Evolutionary conservation across 768 basidiomycete species (phyloP).

Genomic region (Termitomyces sp.): DNA sequence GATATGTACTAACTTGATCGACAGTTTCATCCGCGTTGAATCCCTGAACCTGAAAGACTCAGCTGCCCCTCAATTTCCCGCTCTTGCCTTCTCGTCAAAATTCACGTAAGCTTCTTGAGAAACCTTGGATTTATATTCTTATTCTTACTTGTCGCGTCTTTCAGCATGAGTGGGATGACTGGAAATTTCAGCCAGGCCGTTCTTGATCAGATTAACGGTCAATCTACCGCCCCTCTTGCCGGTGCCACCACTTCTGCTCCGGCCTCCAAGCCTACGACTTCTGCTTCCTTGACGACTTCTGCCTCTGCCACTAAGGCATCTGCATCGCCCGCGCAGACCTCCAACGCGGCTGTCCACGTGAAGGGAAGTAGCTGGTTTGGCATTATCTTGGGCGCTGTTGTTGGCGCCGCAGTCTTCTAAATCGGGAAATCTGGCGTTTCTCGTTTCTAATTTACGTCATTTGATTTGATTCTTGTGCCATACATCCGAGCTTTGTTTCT

Average conservation of each 20-base stretch:
- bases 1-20: neutral
- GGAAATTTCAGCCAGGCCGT: slow-evolving; percentile 58
- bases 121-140: neutral
- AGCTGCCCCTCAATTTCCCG: slow-evolving; percentile 44
- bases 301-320: slow-evolving; percentile 10
- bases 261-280: slow-evolving; percentile 15
- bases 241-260: slow-evolving; percentile 25
- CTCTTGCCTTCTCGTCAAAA: slow-evolving; percentile 71
- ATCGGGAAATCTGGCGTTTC: slow-evolving; percentile 1
- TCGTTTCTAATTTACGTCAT: neutral
- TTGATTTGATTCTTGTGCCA: neutral
- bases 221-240: slow-evolving; percentile 52
- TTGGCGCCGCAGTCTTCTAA: slow-evolving; percentile 34
- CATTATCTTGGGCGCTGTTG: slow-evolving; percentile 26
- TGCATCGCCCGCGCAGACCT: slow-evolving; percentile 9
- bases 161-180: slow-evolving; percentile 64
- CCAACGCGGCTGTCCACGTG: slow-evolving; percentile 19
- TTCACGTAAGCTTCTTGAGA: slow-evolving; percentile 50
- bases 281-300: slow-evolving; percentile 15
- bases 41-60: slow-evolving; percentile 51
- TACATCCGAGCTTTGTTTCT: neutral
- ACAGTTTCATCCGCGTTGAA: slow-evolving; percentile 75
- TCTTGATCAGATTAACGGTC: slow-evolving; percentile 54
- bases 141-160: neutral
- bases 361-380: slow-evolving; percentile 27